Conservation (phyloP, 106 monocot genomes). For the Dendrobium officinale region DNA sequence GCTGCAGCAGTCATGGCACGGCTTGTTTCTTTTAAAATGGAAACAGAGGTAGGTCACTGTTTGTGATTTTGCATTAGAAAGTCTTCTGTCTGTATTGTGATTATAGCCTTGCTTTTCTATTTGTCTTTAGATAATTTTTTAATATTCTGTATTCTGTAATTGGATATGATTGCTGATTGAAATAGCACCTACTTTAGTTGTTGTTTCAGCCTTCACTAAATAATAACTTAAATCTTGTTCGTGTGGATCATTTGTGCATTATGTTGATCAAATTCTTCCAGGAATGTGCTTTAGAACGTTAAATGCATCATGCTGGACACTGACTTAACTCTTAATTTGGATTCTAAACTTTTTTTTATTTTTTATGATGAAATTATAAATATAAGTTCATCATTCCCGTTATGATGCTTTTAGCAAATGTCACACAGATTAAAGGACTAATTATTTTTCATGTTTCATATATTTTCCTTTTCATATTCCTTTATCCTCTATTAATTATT, state of each 20-base stretch:
- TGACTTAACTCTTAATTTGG: neutral
- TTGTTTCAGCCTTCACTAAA: neutral
- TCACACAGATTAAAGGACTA: neutral
- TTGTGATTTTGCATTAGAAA: neutral
- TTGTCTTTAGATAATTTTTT: neutral
- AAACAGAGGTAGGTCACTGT: conserved; percentile 64
- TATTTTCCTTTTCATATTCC: too few species aligned
- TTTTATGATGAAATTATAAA: neutral
- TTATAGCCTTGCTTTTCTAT: neutral
- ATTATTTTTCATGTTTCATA: too few species aligned
- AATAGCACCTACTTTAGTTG: neutral
- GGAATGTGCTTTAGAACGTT: neutral
- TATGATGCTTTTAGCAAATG: neutral
- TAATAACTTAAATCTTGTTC: neutral
- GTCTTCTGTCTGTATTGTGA: neutral
- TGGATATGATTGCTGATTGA: neutral
- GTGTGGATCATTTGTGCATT: neutral
- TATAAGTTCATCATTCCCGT: neutral
- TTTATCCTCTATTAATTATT: too few species aligned
- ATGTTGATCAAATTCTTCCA: neutral
- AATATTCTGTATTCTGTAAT: neutral
- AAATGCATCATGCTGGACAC: neutral
- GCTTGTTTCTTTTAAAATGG: conserved; percentile 90
- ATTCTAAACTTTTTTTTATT: neutral
- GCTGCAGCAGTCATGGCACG: conserved; percentile 91